phyloP scores from a whole-genome alignment of 495 filamentous ascomycete genomes.

The Trichoderma parareesei region DNA sequence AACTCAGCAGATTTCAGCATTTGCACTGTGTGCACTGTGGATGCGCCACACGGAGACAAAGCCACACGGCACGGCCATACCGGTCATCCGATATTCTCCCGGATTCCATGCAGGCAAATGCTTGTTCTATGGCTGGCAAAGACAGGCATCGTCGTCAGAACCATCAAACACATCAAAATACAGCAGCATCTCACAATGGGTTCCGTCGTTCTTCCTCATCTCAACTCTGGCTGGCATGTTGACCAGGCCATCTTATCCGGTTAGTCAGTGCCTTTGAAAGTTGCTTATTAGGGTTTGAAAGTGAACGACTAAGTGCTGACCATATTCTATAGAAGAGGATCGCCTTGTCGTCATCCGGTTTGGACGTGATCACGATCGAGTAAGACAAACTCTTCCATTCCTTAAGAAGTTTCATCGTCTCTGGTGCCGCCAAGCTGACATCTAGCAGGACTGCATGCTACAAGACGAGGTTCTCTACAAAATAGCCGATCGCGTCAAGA shows the following conservation, averaged over 20 bases:
- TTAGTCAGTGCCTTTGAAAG: background rate
- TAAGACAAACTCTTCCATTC: constrained; percentile 22
- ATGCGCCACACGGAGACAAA: background rate
- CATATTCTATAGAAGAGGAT: constrained; percentile 59
- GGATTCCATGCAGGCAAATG: too few species aligned
- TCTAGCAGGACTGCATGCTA: constrained; percentile 59
- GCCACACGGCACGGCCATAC: constrained; percentile 9
- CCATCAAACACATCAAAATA: background rate
- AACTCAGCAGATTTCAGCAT: too few species aligned
- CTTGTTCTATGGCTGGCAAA: too few species aligned
- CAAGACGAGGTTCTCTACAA: constrained; percentile 93
- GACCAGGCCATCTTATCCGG: constrained; percentile 79
- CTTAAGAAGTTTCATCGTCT: background rate
- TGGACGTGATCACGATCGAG: constrained; percentile 66
- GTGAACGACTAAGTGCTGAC: background rate
- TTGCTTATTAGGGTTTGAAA: background rate
- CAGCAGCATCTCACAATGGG: constrained; percentile 49
- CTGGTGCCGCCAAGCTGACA: background rate
- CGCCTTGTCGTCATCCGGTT: constrained; percentile 94
- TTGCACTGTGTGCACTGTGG: background rate
- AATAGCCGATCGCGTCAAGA: constrained; percentile 78
- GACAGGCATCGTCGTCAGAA: too few species aligned
- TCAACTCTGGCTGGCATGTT: constrained; percentile 90
- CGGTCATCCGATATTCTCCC: background rate
- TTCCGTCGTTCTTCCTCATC: constrained; percentile 87